phyloP scores from a whole-genome alignment of 768 basidiomycete genomes.

The Sporobolomyces phaffii region DNA sequence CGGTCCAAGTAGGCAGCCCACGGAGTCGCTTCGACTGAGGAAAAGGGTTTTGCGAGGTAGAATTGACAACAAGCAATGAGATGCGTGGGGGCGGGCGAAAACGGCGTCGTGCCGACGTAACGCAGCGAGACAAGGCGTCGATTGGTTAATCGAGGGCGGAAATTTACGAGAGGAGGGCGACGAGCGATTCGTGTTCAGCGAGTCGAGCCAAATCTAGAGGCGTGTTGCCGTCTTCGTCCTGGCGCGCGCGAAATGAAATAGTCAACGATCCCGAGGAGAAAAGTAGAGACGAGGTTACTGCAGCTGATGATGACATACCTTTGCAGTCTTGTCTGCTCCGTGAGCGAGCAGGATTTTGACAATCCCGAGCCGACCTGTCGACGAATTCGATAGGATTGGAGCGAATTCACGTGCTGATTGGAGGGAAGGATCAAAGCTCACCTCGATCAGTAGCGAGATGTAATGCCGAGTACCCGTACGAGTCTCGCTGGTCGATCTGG shows the following conservation, averaged over 20 bases:
- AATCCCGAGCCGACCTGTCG: background rate
- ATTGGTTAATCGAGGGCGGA: too few relatives aligned
- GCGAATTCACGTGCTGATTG: background rate
- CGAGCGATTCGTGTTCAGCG: slow-evolving; percentile 25
- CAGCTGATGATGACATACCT: background rate
- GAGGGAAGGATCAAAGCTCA: background rate
- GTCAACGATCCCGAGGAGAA: background rate
- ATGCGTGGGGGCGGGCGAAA: too few relatives aligned
- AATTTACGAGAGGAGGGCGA: slow-evolving; percentile 13
- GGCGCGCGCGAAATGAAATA: background rate
- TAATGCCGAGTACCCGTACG: slow-evolving; percentile 25
- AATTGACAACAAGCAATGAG: too few relatives aligned
- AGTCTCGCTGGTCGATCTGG: slow-evolving; percentile 25
- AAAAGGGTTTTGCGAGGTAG: too few relatives aligned
- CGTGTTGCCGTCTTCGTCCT: slow-evolving; percentile 38
- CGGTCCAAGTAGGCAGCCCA: too few relatives aligned
- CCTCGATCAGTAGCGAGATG: slow-evolving; percentile 35
- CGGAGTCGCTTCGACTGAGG: too few relatives aligned
- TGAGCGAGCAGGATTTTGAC: slow-evolving; percentile 9
- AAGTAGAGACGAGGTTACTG: accelerated
- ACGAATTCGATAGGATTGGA: too few relatives aligned
- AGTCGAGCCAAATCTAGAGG: slow-evolving; percentile 28
- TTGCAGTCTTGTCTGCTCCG: slow-evolving; percentile 9
- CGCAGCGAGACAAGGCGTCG: too few relatives aligned
- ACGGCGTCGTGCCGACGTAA: too few relatives aligned